phyloP scores from a whole-genome alignment of 1,139 yeast species.

The Saccharomycopsis phalli region DNA sequence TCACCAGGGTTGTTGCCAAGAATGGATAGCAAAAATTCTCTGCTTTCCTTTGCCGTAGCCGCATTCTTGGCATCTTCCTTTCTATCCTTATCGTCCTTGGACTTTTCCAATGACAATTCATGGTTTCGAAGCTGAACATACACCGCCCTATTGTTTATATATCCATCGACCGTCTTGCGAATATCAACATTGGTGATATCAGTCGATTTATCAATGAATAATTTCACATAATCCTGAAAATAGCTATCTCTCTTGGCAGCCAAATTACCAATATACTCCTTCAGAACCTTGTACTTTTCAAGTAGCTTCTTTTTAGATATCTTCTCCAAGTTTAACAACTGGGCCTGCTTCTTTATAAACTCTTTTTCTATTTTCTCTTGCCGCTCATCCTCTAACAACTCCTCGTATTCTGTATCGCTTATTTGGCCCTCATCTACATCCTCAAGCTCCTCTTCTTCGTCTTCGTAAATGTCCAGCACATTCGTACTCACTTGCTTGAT shows the following conservation, averaged over 20 bases:
- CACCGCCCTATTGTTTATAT: constrained; percentile 6
- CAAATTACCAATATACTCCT: constrained; percentile 8
- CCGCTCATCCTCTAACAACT: constrained; percentile 23
- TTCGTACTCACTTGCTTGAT: constrained; percentile 37
- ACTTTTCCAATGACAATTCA: constrained; percentile 19
- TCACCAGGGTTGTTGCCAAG: constrained; percentile 17
- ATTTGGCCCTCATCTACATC: constrained; percentile 24
- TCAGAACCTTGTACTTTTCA: constrained; percentile 1
- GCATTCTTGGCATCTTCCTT: constrained; percentile 10
- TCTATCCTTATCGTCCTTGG: constrained; percentile 22
- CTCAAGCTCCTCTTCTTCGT: constrained; percentile 22
- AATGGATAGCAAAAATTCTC: constrained; percentile 24
- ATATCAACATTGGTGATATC: constrained; percentile 9
- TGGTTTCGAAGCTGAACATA: constrained; percentile 12
- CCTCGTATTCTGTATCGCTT: constrained; percentile 26
- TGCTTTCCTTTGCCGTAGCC: constrained; percentile 21
- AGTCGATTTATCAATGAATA: constrained; percentile 22
- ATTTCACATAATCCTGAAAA: constrained; percentile 23
- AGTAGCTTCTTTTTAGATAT: constrained; percentile 20
- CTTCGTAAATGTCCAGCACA: constrained; percentile 30
- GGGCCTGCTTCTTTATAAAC: constrained; percentile 23
- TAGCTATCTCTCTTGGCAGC: neutral
- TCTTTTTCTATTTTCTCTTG: constrained; percentile 24
- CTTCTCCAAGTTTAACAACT: constrained; percentile 23
- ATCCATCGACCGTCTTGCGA: constrained; percentile 5